A percentile compares a stretch with the other conserved stretches of the same genome.
These are phyloP conservation scores for Gossypium stocksii DNA, from an alignment of 345 rosid species.

Conservation along the genomic window DNA sequence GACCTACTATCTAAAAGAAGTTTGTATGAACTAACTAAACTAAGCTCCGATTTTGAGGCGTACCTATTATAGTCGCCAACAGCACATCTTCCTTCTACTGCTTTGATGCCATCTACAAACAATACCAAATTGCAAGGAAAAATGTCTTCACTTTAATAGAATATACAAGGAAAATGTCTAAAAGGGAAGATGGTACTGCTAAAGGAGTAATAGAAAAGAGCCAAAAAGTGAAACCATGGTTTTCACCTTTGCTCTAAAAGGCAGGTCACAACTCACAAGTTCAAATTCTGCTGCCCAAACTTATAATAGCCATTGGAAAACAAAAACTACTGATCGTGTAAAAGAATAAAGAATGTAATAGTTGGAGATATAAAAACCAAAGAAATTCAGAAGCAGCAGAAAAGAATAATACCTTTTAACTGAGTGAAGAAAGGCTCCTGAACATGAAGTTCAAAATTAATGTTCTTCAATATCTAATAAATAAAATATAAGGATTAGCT, in stretches of 20 bases:
- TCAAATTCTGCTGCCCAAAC: neutral
- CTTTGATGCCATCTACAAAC: slow-evolving; percentile 61
- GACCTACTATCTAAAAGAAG: neutral
- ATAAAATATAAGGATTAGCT: neutral
- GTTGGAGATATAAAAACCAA: neutral
- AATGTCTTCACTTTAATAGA: neutral
- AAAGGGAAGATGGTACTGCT: neutral
- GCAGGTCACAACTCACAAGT: neutral
- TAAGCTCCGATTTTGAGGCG: neutral
- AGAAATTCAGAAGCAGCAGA: neutral
- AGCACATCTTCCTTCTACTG: slow-evolving; percentile 84
- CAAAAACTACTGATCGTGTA: neutral
- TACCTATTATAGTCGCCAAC: slow-evolving; percentile 59
- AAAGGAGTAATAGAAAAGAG: neutral
- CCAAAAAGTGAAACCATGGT: neutral
- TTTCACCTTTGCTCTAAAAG: neutral
- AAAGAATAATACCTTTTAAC: slow-evolving; percentile 40
- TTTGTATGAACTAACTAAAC: neutral
- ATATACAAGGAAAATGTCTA: neutral
- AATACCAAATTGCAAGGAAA: neutral
- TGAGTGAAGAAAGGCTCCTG: slow-evolving; percentile 25
- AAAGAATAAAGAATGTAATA: neutral
- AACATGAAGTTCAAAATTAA: slow-evolving; percentile 60
- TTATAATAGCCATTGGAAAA: neutral
- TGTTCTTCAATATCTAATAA: slow-evolving; percentile 47